Base-by-base conservation (phyloP, 2,329 filamentous ascomycete species). In the Cercospora sp. region DNA sequence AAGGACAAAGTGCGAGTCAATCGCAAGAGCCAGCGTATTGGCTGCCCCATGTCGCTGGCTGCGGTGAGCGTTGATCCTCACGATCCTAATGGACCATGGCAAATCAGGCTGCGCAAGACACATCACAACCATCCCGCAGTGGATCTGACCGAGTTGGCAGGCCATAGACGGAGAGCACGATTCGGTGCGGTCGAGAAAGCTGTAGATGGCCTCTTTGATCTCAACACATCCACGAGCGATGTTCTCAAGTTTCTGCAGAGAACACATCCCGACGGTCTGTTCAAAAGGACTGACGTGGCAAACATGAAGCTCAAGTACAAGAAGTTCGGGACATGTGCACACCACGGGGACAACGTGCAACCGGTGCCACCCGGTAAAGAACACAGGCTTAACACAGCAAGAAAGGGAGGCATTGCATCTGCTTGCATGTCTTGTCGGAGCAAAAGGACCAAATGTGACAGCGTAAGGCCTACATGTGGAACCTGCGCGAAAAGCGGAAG, bases 271-370 rank as follows among this genome's bases (percentile, higher is more conserved):
- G 72, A 76, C 36, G 76, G 76, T 1, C 71, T 78, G 2, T 78
- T 77, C 71, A 77, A 76, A 6, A 69, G 75, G 28, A 77, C 76
- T 1, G 76, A 78, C 57, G 76, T 78, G 16, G 75, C 75, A n/a
- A 78, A 78, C 60, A 76, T 78, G 76, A 78, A 77, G 71, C 72
- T 76, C 31, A 77, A 76, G 63, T 77, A 66, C 65, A 76, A 75
- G 59, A 77, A 76, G 65, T 75, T 73, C 60, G 76, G 76, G 13
- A 77, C 75, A 16, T 78, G 75, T 60, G 67, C 71, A 7, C 60
- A 72, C 30, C 64, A 67, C 28, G 63, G 65, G 42, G 45, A 62
- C 16, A 42, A n/a, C 16, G 16, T n/a, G 6, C 36, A 42, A 42
- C 36, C 36, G 26, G 69, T 65, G 55, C 64, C 66, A 16, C 62